A percentile compares a stretch with the other conserved stretches of the same genome.
Evolutionary conservation across 495 filamentous ascomycete species (phyloP).

Genomic region (Staphylotrichum tortipilum): DNA sequence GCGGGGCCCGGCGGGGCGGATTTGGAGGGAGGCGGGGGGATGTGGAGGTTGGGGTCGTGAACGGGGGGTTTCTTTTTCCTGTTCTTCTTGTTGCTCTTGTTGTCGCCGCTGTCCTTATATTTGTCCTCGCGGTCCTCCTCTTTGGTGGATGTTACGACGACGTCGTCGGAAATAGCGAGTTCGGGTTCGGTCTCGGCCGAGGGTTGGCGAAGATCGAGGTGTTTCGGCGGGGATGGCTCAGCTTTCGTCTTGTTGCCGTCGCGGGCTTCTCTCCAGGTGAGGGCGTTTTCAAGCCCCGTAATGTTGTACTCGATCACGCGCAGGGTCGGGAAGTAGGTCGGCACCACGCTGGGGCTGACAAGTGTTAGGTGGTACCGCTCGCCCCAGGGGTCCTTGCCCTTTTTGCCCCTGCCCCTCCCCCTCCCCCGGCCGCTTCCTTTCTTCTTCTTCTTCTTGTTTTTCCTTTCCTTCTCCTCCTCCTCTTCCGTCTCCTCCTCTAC

Average conservation of each 20-base stretch:
- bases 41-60: constrained; percentile 51
- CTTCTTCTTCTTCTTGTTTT: constrained; percentile 21
- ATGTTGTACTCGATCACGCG: constrained; percentile 90
- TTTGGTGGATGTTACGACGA: constrained; percentile 12
- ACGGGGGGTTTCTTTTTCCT: constrained; percentile 30
- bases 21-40: constrained; percentile 66
- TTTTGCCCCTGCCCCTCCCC: constrained; percentile 18
- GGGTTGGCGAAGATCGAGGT: neutral
- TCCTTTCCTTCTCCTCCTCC: constrained; percentile 17
- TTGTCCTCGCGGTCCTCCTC: constrained; percentile 47
- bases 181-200: neutral
- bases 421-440: constrained; percentile 12
- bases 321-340: constrained; percentile 85
- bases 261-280: constrained; percentile 30
- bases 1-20: constrained; percentile 75
- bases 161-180: neutral
- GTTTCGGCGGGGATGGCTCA: neutral
- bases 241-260: neutral
- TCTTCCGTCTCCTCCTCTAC: constrained; percentile 29
- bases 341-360: constrained; percentile 78
- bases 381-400: constrained; percentile 50
- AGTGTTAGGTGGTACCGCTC: constrained; percentile 77
- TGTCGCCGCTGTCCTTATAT: constrained; percentile 46
- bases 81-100: constrained; percentile 43
- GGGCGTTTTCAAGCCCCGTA: constrained; percentile 56